Evolutionary conservation across 371 early-diverging fungal species (phyloP).

Genomic region (Lichtheimia ramosa): DNA sequence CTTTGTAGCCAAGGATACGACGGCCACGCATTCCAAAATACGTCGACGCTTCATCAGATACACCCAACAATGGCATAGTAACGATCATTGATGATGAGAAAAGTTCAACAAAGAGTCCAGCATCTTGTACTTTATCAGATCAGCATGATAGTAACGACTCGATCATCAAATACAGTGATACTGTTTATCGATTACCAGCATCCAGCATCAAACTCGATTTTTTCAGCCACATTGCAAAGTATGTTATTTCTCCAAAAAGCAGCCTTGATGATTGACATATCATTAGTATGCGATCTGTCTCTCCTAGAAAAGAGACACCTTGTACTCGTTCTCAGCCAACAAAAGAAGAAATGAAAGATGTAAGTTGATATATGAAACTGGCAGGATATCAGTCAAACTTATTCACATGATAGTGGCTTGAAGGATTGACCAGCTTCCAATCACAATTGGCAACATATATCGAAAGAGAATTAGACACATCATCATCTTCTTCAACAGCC

Average conservation of each 20-base stretch:
- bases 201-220: conserved; percentile 45
- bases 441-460: conserved; percentile 4
- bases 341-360: conserved; percentile 2
- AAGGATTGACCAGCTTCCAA: conserved; percentile 16
- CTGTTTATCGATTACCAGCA: conserved; percentile 45
- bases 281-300: background rate
- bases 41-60: conserved; percentile 8
- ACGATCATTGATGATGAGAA: background rate
- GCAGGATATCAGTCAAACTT: too few relatives aligned
- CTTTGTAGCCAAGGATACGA: conserved; percentile 26
- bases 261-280: background rate
- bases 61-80: background rate
- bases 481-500: background rate
- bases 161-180: conserved; percentile 24
- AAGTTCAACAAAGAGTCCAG: background rate
- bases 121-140: background rate
- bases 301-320: background rate
- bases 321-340: background rate
- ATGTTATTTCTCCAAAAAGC: background rate
- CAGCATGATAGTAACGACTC: conserved; percentile 17
- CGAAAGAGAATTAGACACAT: background rate
- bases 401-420: conserved; percentile 14
- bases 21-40: conserved; percentile 15
- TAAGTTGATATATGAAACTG: background rate
- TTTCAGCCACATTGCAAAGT: background rate